phyloP scores from a whole-genome alignment of 129 eudicot genomes.

The Pseudognaphalium luteoalbum region DNA sequence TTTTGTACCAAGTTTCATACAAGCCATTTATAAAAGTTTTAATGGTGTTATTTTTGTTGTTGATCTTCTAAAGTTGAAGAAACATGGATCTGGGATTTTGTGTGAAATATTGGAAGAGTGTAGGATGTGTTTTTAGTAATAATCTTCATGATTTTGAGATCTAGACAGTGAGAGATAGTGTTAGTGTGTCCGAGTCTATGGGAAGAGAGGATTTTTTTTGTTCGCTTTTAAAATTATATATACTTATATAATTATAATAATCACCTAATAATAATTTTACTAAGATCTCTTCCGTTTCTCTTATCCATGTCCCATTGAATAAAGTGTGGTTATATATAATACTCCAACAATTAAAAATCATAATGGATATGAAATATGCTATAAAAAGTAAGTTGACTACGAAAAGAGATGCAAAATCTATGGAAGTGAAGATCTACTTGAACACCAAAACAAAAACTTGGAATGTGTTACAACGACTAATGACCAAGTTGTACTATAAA shows the following conservation, averaged over 20 bases:
- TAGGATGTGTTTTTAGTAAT: slow-evolving; percentile 13
- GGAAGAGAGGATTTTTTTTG: slow-evolving; percentile 21
- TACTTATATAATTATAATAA: neutral
- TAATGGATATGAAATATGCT: neutral
- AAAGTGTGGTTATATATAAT: neutral
- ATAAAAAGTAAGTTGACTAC: neutral
- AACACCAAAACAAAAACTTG: neutral
- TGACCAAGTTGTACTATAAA: neutral
- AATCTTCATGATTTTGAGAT: slow-evolving; percentile 34
- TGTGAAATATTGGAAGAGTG: slow-evolving; percentile 13
- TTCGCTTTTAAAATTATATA: too few species aligned
- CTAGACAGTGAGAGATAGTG: slow-evolving; percentile 7
- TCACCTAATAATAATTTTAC: too few species aligned
- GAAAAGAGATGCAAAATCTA: neutral
- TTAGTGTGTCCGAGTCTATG: slow-evolving; percentile 40
- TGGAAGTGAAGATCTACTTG: neutral
- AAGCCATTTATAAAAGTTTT: slow-evolving; percentile 46
- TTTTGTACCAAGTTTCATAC: slow-evolving; percentile 68
- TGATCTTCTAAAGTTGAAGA: slow-evolving; percentile 13
- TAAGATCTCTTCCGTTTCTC: too few species aligned
- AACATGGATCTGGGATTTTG: slow-evolving; percentile 21
- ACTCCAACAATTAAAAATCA: neutral
- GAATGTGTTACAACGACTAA: neutral
- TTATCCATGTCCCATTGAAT: neutral
- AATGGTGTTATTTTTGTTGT: neutral